Evolutionary conservation across 371 early-diverging fungal genomes (phyloP), one percentile per base, ranked within the genome.

Genomic region (Dinochytrium kinnereticum): DNA sequence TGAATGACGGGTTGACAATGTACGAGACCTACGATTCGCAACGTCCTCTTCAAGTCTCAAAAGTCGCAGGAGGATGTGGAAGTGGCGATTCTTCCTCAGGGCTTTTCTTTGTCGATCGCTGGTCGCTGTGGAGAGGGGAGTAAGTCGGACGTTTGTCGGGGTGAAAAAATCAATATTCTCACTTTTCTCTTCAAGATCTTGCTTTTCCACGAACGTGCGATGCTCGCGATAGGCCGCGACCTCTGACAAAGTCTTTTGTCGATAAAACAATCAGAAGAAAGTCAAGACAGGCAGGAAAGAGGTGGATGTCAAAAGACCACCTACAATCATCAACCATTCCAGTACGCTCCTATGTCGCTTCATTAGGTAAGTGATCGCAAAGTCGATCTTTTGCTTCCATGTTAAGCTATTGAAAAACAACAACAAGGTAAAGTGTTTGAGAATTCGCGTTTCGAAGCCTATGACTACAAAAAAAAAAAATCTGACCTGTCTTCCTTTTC

Each of bases 251-350:
- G 74, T 69, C 76, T 70, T n/a, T 21, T 24, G 50, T 26, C 31
- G 68, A 10, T 24, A 19, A 24, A 68, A 69, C 19, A 39, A n/a
- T 50, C 5, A 68, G 0, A 72, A 31, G 0, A 17, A 44, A 37
- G 68, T 34, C n/a, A n/a, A n/a, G n/a, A n/a, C n/a, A n/a, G n/a
- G n/a, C n/a, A n/a, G 17, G 13, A 19, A 44, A 39, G 28, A 50
- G 7, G 2, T 31, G 30, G 31, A 21, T 59, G 13, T 59, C 10
- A 19, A 21, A 69, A 28, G 57, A 40, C n/a, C 40, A 21, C 72
- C 37, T 36, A 82, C 82, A 39, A 64, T 76, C 36, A 59, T 73
- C n/a, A 79, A 39, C 78, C 79, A 81, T 10, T 77, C 71, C 10
- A 82, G 17, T 57, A 79, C 33, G 31, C 67, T 69, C 33, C 34